Evolutionary conservation across 352 stramenopile genomes (phyloP), one percentile per base, ranked within the genome.

Genomic region (Pythium dissimile): DNA sequence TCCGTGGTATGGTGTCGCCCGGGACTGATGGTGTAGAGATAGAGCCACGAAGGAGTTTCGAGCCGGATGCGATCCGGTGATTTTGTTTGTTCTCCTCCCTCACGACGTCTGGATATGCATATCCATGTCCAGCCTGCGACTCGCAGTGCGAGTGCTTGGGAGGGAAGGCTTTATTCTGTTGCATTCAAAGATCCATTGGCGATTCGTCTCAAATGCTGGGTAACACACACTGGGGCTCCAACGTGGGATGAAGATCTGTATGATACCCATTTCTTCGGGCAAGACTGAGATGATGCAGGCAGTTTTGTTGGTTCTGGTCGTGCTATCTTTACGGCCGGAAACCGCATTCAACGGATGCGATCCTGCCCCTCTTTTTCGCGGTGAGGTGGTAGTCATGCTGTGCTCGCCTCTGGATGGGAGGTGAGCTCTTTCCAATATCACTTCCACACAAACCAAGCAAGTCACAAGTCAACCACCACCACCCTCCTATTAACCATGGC

Each of bases 381-480:
- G 9, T 5, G 10, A 26, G n/a, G 18, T n/a, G 15, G n/a, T n/a
- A n/a, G n/a, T n/a, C n/a, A n/a, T n/a, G n/a, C 23, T 34, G 15
- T 8, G 5, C 39, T 27, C 3, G 31, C 18, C n/a, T 41, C 45
- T 12, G 8, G 2, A 12, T 10, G 30, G 10, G 6, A 37, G n/a
- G 3, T 13, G 13, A 37, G 8, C 13, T 37, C 31, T 34, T 27
- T 30, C 20, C 3, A 12, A 24, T 5, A 46, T 57, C 49, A 57
- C 49, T 57, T 48, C 37, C 49, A 41, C 35, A 39, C 47, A 31
- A 23, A 23, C 27, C 16, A 32, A 48, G 24, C 49, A 20, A 57
- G 49, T 31, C 49, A 27, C 49, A 37, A 55, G 32, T 55, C 49
- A 46, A 23, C 5, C 43, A 31, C 28, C 24, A 38, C 9, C 49